Evolutionary conservation across 768 basidiomycete genomes (phyloP).

Genomic region (Fomitopsis serialis): DNA sequence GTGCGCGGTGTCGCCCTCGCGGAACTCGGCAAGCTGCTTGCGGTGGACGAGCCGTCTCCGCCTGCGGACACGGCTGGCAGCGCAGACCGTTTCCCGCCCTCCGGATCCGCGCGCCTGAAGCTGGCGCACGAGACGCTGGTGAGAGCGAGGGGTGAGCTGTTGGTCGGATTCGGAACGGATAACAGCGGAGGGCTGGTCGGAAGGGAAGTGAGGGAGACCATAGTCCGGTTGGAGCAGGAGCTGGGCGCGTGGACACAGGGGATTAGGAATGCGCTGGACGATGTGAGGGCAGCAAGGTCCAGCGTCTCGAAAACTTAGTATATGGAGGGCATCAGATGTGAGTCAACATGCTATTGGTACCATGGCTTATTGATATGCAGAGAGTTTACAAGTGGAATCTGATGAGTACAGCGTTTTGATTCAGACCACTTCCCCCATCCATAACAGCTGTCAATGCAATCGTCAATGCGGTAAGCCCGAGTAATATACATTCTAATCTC

Average conservation of each 20-base stretch:
- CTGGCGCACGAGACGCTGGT: constrained; percentile 62
- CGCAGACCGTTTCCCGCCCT: constrained; percentile 50
- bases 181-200: constrained; percentile 75
- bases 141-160: constrained; percentile 53
- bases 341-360: too few relatives aligned
- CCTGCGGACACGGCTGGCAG: constrained; percentile 11
- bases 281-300: constrained; percentile 22
- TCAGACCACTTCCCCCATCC: too few relatives aligned
- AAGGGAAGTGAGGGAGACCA: constrained; percentile 47
- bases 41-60: constrained; percentile 67
- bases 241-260: constrained; percentile 64
- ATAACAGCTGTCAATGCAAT: too few relatives aligned
- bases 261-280: constrained; percentile 48
- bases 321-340: too few relatives aligned
- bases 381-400: too few relatives aligned
- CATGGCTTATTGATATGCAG: too few relatives aligned
- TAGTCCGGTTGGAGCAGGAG: constrained; percentile 68
- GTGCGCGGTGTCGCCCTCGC: constrained; percentile 68
- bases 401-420: too few relatives aligned
- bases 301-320: background rate
- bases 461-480: too few relatives aligned
- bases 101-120: constrained; percentile 55
- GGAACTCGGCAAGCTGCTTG: constrained; percentile 78
- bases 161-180: constrained; percentile 64
- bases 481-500: too few relatives aligned